These are phyloP conservation scores for Diaporthe helianthi DNA, from an alignment of 2,329 filamentous ascomycete species.

Conservation along the genomic window DNA sequence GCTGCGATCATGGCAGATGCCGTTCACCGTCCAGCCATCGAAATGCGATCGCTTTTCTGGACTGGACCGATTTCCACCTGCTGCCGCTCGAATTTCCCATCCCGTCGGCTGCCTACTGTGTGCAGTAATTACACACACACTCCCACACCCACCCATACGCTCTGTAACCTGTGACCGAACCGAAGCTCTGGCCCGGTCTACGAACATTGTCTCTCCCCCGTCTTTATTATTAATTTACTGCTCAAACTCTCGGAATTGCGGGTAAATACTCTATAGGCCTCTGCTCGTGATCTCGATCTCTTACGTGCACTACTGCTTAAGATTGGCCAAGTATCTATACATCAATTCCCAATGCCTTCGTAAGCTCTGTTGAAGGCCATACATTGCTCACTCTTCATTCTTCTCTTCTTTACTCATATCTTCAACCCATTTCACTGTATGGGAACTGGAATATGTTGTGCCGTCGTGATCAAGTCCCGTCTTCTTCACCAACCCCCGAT, in stretches of 20 bases:
- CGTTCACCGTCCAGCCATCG: background rate
- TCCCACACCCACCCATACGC: background rate
- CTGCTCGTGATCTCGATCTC: constrained; percentile 32
- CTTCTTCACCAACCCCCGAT: background rate
- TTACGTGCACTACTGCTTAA: constrained; percentile 37
- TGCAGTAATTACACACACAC: no score
- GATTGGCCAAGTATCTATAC: constrained; percentile 9
- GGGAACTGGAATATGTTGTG: background rate
- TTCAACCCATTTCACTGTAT: background rate
- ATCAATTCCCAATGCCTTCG: background rate
- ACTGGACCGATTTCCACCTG: constrained; percentile 2
- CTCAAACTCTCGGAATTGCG: constrained; percentile 5
- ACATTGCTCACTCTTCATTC: background rate
- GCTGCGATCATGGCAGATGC: constrained; percentile 31
- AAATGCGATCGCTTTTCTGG: constrained; percentile 22
- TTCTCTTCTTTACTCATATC: no score
- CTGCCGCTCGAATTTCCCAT: constrained; percentile 21
- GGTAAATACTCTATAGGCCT: background rate
- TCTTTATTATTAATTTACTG: background rate
- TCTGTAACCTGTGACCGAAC: background rate
- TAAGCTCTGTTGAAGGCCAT: background rate
- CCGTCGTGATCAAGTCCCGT: background rate
- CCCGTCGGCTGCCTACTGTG: constrained; percentile 1
- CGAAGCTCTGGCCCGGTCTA: background rate
- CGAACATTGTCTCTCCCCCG: background rate